Evolutionary conservation across 2,329 filamentous ascomycete species (phyloP), one percentile per base, ranked within the genome.

Genomic region (Fusarium sarcochroum): DNA sequence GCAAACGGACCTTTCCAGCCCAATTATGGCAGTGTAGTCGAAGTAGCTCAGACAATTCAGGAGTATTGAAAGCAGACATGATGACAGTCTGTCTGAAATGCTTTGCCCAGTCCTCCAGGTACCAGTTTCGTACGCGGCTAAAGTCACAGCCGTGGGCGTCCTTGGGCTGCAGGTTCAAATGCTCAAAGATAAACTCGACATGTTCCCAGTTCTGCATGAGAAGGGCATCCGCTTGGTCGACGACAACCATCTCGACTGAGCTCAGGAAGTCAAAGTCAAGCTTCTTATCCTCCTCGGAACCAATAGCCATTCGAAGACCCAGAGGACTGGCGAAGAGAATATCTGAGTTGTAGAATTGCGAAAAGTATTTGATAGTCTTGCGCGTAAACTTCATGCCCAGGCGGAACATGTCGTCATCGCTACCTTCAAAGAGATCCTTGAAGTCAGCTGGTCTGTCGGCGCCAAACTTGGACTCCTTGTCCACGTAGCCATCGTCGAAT

Each of bases 131-230:
- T 7, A 98, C 93, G 18, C 96, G 92, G 70, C 91, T 93, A 77
- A 98, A 97, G 82, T 99, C 96, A 75, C 93, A 97, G 69, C 92
- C 94, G 78, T 98, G 94, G 1, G 93, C 88, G 73, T 97, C 93
- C 75, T 91, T 93, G 37, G 96, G 95, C 74, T 97, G 93, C 21
- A 92, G 85, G 78, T 99, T 99, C 66, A 99, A 87, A 77, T 97
- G 93, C 66, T 93, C 90, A 75, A 98, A 94, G 73, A 98, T 92
- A 77, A 92, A 93, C 78, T 97, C 93, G 63, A 98, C 88, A 76
- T 99, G 95, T 75, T 98, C 94, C 94, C 95, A 98, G 78, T 97
- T 98, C 79, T 99, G 96, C 94, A 98, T 98, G 10, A 97, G 87
- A 41, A 98, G 87, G 0, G 94, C 94, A 79, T 98, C 94, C 14